Evolutionary conservation across 345 rosid species (phyloP), one percentile per base, ranked within the genome.

Genomic region (Euphorbia pulcherrima): DNA sequence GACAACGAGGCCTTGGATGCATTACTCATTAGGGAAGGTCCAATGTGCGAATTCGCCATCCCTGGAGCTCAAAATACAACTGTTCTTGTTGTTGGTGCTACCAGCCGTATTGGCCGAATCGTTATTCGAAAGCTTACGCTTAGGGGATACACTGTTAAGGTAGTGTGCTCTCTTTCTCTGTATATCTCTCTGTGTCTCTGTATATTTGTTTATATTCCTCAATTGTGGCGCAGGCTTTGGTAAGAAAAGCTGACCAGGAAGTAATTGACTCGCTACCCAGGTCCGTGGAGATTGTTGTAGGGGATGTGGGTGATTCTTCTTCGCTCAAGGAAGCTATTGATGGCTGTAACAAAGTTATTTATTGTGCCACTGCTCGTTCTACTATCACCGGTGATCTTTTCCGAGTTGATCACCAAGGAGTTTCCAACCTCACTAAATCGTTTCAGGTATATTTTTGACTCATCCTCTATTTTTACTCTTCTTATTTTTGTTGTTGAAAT

Each of bases 71-170:
- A 88, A 80, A 84, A 81, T 77, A 92, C 96, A 65, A 85, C 88
- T 65, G 96, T 93, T 58, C 94, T 93, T 73, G 94, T 93, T 55
- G 90, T 90, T 40, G 98, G 97, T 12, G 90, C 89, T 65, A 93
- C 96, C 69, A 89, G 98, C 71, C 79, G 98, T 51, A 89, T 93
- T 71, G 98, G 98, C 24, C 96, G 97, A 68, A 86, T 93, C 24
- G 85, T 93, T 55, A 88, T 93, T 70, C 87, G 98, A 63, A 90
- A 93, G 83, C 98, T 93, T 73, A 86, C 91, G 96, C 94, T 93
- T 74, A 79, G 97, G 68, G 98, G 98, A 60, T 93, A 90, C 79
- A 73, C 84, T 40, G 97, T 93, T 74, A 93, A 89, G 97, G 96
- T 69, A 26, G 76, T 56, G 6, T 27, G 29, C 44, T 26, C 24